Base-by-base conservation (phyloP, 148 eudicot species). In the Heliamphora exappendiculata region DNA sequence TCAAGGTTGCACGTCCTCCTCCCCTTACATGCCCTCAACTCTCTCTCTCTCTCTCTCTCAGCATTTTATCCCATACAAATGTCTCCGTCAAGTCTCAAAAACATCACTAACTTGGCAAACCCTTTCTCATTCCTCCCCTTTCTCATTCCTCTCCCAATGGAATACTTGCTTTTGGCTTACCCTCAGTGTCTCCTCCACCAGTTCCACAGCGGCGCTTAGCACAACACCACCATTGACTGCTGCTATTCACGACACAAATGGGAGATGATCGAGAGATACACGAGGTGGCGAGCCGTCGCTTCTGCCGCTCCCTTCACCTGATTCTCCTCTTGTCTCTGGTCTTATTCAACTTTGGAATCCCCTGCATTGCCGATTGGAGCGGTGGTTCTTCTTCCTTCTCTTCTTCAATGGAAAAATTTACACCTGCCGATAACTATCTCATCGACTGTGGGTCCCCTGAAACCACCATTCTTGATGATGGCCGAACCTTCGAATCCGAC, bases 401-500 rank as follows among this genome's bases (percentile, higher is more conserved):
- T 0, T 75, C 84, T 4, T 28, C 31, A 5, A 36, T 37, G 14
- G 47, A 60, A 39, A 86, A 67, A 55, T 90, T 77, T 75, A 75
- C 71, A 14, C 88, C 88, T 5, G 67, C 77, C 16, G 91, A 90
- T 31, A 84, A 69, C 63, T 73, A 86, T 75, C 83, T 85, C 59
- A 86, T 88, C 45, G 83, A 88, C 3, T 90, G 91, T 55, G 89
- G 93, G 0, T 77, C 87, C 0, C 77, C 79, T 14, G 78, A 22
- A 0, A 85, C 66, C 29, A 66, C 78, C 44, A 29, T 70, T 0
- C 87, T 86, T 34, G 76, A 71, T 0, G 91, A 90, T 78, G 93
- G 93, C 7, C 79, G 93, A 50, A 81, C 81, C 2, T 90, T 88
- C 81, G 82, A 82, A 62, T 88, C 93, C 3, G 88, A 86, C 73